Base-by-base conservation (phyloP, 257 asterid species). In the Petunia secreta region DNA sequence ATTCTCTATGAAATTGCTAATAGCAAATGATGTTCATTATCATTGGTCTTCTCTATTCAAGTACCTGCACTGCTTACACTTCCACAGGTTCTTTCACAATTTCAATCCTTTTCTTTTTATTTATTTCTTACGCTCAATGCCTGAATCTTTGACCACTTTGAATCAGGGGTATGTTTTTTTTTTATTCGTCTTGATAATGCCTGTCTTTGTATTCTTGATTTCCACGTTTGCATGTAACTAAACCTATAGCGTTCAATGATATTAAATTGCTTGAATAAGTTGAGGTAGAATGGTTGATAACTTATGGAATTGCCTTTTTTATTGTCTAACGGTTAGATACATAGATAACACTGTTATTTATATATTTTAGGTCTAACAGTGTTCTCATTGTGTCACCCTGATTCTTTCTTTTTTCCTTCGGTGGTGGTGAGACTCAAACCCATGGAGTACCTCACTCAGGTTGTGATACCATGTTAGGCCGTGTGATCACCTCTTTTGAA, bases 51-150 rank as follows among this genome's bases (percentile, higher is more conserved):
- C 34, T 67, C 38, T 67, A 50, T 41, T 41, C 8, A 67, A 43
- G 40, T 8, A 68, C 8, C 8, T 44, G 9, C n/a, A n/a, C 54
- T 8, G 4, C 25, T 41, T 43, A n/a, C 15, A 52, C 14, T 52
- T 52, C 16, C 39, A 44, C 75, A n/a, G 75, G 54, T 67, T 67
- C 8, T 43, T 67, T 43, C 55, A n/a, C n/a, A 43, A 43, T 67
- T 41, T 67, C 39, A 67, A 15, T 15, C 36, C 1, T 67, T 67
- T 67, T 5, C 7, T 66, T 43, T 2, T 43, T n/a, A 7, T 67
- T 3, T 43, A 41, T 8, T 15, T n/a, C 2, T 43, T 54, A 54
- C 16, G 25, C 25, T 4, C 25, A 25, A 25, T 25, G 25, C 25
- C 25, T 25, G 25, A 16, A 54, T 67, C n/a, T 41, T 67, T 67